Evolutionary conservation across 805 yeast species (phyloP), one percentile per base, ranked within the genome.

Genomic region (Yamadazyma akitaensis): DNA sequence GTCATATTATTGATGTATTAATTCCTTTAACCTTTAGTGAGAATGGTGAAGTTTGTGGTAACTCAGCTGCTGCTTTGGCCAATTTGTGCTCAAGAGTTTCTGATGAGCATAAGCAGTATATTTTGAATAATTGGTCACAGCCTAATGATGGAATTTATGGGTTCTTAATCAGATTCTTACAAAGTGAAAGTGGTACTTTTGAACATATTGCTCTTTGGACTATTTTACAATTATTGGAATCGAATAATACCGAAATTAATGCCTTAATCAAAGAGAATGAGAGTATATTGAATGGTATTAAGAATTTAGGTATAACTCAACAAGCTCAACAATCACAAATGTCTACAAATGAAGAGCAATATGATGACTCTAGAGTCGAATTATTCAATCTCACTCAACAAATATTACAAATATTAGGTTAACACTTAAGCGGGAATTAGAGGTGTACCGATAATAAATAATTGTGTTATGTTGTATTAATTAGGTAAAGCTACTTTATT

Each of bases 201-300:
- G 98, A 94, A 68, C 99, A 94, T 64, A 94, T 94, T 68, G 97
- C 98, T 0, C 79, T 91, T 50, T 94, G 99, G 99, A 92, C 97
- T 37, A 85, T 91, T 55, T 75, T 92, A 56, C 99, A 94, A 68
- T 76, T 94, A 53, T 77, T 94, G 54, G 99, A 94, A 67, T 83
- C 96, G 50, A 88, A 85, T 57, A 87, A 90, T 60, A 64, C 66
- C 44, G 82, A 82, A 60, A 73, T 85, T 58, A 76, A 75, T 52
- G 59, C 74, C 14, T 66, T 80, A 56, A 79, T 82, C 36, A 80
- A 79, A 57, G 77, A 70, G 39, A 80, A 81, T 55, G 75, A 72
- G 43, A 71, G 78, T 14, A 76, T 81, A 17, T 72, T 81, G 40
- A 67, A 72, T 30, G 80, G 81, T 7, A 81, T 82, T 24, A 80